Evolutionary conservation across 2,329 filamentous ascomycete genomes (phyloP).

Genomic region (Fusarium xyrophilum): DNA sequence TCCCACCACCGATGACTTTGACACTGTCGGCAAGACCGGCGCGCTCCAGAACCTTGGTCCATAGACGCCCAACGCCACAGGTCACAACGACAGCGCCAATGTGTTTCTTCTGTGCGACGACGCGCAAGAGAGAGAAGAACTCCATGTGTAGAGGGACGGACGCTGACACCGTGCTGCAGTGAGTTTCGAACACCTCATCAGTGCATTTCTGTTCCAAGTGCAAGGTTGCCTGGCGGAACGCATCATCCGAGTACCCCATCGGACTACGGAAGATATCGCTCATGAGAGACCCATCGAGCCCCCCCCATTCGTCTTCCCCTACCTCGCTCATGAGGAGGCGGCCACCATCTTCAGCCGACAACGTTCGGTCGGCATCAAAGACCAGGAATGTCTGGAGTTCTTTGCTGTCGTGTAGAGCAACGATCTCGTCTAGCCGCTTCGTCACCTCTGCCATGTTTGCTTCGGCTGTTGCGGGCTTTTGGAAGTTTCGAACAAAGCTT

Average conservation of each 20-base stretch:
- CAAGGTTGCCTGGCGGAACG: conserved; percentile 37
- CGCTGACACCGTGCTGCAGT: conserved; percentile 55
- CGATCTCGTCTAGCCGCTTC: conserved; percentile 44
- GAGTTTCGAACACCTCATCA: conserved; percentile 49
- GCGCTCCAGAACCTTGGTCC: conserved; percentile 60
- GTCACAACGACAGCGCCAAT: conserved; percentile 60
- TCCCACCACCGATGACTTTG: conserved; percentile 60
- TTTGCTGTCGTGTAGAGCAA: conserved; percentile 39
- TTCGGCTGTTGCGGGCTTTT: conserved; percentile 33
- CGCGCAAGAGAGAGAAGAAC: conserved; percentile 53
- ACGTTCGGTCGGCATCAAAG: conserved; percentile 65
- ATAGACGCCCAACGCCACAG: conserved; percentile 60
- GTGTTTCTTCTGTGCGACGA: conserved; percentile 42
- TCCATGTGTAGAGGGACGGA: conserved; percentile 55
- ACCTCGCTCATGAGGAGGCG: conserved; percentile 54
- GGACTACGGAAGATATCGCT: conserved; percentile 48
- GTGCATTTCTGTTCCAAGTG: conserved; percentile 57
- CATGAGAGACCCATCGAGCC: conserved; percentile 31
- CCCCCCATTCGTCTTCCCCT: background rate
- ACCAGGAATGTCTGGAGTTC: conserved; percentile 56
- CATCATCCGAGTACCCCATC: background rate
- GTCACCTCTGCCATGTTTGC: conserved; percentile 48
- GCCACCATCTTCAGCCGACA: conserved; percentile 59
- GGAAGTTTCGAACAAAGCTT: fast-evolving
- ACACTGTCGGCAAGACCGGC: conserved; percentile 52